phyloP scores from a whole-genome alignment of 192 early-diverging fungal species.

The Backusella mclennaniae region DNA sequence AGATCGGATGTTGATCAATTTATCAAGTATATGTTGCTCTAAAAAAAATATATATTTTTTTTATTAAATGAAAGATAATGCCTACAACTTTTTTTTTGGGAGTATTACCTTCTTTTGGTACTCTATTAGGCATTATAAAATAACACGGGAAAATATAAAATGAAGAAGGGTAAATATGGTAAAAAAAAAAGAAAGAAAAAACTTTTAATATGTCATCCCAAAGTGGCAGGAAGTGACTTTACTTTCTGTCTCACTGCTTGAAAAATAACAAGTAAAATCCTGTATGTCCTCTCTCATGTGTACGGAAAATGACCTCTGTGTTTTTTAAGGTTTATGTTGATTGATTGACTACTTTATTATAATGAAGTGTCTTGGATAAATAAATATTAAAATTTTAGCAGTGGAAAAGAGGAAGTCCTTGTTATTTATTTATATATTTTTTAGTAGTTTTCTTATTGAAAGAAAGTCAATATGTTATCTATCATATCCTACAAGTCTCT shows the following conservation, averaged over 20 bases:
- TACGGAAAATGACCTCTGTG: too few relatives aligned
- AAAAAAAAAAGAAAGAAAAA: neutral
- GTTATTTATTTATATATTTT: too few relatives aligned
- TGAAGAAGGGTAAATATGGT: neutral
- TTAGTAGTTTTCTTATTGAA: too few relatives aligned
- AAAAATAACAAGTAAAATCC: neutral
- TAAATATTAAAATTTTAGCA: neutral
- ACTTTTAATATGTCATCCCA: neutral
- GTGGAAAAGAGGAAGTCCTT: too few relatives aligned
- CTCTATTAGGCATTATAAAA: constrained; percentile 21
- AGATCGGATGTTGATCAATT: constrained; percentile 60
- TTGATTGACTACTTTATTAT: neutral
- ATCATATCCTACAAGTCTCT: too few relatives aligned
- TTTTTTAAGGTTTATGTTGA: neutral
- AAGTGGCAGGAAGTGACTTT: neutral
- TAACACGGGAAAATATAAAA: neutral
- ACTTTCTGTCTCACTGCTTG: neutral
- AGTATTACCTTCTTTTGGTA: constrained; percentile 20
- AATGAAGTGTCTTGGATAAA: neutral
- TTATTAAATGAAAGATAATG: neutral
- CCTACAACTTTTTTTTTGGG: neutral
- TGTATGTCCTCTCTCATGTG: neutral
- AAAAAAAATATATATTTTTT: neutral
- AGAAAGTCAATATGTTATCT: too few relatives aligned
- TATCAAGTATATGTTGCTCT: constrained; percentile 62